These are phyloP conservation scores for Nepenthes mirabilis DNA, from an alignment of 148 eudicot genomes.

Conservation along the genomic window DNA sequence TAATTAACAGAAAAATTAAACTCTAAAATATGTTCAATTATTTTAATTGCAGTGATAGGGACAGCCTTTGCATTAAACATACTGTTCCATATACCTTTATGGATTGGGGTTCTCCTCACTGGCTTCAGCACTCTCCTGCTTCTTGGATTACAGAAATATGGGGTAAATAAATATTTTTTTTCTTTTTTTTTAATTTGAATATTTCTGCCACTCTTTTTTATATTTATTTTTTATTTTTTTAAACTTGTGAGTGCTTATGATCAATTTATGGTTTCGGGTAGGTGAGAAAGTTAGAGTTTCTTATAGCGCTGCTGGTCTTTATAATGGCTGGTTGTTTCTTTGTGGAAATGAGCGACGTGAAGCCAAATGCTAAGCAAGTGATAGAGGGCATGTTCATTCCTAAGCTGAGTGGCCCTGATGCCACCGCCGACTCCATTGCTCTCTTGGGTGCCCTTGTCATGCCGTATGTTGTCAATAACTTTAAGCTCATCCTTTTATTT, in stretches of 20 bases:
- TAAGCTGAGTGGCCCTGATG: conserved; percentile 39
- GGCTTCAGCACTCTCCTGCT: conserved; percentile 76
- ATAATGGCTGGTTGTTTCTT: conserved; percentile 73
- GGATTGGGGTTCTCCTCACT: conserved; percentile 81
- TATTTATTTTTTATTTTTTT: not conserved
- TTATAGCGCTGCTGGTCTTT: conserved; percentile 45
- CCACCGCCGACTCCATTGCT: conserved; percentile 63
- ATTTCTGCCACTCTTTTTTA: not conserved
- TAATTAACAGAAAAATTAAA: too few relatives aligned
- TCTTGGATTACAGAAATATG: conserved; percentile 73
- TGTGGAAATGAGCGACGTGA: conserved; percentile 50
- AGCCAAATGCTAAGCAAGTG: conserved; percentile 42
- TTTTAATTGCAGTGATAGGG: conserved; percentile 48
- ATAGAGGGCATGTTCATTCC: conserved; percentile 58
- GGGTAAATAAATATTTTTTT: conserved; percentile 34
- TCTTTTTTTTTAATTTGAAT: not conserved
- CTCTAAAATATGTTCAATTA: not conserved
- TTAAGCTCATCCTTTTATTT: not conserved
- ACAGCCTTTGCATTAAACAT: conserved; percentile 85
- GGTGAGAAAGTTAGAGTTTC: conserved; percentile 63
- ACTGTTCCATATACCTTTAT: conserved; percentile 62
- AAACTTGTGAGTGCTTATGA: too few relatives aligned
- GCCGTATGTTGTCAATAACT: conserved; percentile 34
- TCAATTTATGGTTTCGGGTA: not conserved
- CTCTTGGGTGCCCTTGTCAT: conserved; percentile 59